Evolutionary conservation across 805 yeast genomes (phyloP).

Genomic region (Pichia gijzeniarum): DNA sequence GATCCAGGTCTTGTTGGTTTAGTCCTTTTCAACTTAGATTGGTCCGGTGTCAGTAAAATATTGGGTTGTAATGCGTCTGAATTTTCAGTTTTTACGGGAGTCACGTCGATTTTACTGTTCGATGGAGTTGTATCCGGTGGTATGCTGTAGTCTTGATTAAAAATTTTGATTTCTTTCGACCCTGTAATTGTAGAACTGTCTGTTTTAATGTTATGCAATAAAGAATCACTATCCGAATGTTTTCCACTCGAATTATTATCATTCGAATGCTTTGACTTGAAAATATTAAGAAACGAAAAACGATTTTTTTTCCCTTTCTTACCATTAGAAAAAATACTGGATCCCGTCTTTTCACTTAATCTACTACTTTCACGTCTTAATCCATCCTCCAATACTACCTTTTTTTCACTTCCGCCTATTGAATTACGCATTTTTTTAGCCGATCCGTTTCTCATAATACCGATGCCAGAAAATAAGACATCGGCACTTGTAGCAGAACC

Average conservation of each 20-base stretch:
- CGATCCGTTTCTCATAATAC: constrained; percentile 5
- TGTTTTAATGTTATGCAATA: not conserved
- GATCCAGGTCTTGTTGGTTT: constrained; percentile 42
- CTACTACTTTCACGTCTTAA: too few species aligned
- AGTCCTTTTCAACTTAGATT: constrained; percentile 14
- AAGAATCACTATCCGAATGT: not conserved
- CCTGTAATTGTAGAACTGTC: not conserved
- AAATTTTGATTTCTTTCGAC: not conserved
- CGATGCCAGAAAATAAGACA: not conserved
- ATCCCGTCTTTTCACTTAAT: too few species aligned
- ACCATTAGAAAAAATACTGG: too few species aligned
- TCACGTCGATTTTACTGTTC: not conserved
- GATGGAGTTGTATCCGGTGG: too few species aligned
- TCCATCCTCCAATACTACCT: not conserved
- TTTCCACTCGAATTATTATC: not conserved
- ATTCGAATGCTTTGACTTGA: constrained; percentile 2
- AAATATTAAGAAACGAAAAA: constrained; percentile 9
- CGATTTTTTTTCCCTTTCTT: constrained; percentile 1
- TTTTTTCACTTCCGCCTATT: not conserved
- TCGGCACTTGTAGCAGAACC: not conserved
- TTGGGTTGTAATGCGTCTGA: constrained; percentile 1
- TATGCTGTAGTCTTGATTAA: not conserved
- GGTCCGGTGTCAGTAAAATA: constrained; percentile 6
- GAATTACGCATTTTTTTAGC: constrained; percentile 8
- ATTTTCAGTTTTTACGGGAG: not conserved